These are phyloP conservation scores for Pseudocercospora fijiensis DNA, from an alignment of 2,329 filamentous ascomycete genomes.

Conservation along the genomic window DNA sequence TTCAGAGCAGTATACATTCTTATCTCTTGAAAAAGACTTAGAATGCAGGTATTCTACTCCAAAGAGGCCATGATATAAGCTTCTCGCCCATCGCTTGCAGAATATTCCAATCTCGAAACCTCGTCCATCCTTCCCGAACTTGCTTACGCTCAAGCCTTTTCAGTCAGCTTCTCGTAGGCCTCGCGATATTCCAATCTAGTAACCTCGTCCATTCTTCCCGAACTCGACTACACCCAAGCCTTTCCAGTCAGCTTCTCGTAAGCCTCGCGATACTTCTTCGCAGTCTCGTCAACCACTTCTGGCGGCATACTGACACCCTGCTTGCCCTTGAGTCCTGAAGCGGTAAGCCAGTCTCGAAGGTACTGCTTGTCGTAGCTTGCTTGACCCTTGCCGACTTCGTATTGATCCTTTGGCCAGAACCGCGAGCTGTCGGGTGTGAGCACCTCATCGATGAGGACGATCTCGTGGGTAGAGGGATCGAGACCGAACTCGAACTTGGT, in stretches of 20 bases:
- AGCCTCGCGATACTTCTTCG: constrained; percentile 71
- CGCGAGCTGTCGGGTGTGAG: constrained; percentile 73
- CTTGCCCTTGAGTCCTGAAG: constrained; percentile 71
- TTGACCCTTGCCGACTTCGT: constrained; percentile 71
- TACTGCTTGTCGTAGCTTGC: constrained; percentile 78
- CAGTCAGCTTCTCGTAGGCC: constrained; percentile 64
- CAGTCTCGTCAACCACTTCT: constrained; percentile 68
- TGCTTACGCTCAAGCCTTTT: constrained; percentile 4
- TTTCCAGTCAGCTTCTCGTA: constrained; percentile 59
- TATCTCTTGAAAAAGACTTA: too few species aligned
- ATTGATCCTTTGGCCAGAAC: constrained; percentile 78
- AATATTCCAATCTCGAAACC: not conserved
- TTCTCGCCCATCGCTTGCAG: not conserved
- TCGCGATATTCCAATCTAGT: constrained; percentile 65
- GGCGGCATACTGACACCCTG: constrained; percentile 69
- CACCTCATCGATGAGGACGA: constrained; percentile 80
- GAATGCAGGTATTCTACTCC: too few species aligned
- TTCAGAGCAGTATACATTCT: too few species aligned
- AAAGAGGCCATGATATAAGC: too few species aligned
- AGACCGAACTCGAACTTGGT: constrained; percentile 77
- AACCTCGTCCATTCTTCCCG: not conserved
- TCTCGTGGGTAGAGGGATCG: constrained; percentile 58
- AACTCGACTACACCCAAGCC: not conserved
- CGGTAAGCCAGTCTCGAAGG: constrained; percentile 77
- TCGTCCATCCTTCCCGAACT: not conserved